Base-by-base conservation (phyloP, 2,329 filamentous ascomycete genomes). In the Cordyceps militaris region DNA sequence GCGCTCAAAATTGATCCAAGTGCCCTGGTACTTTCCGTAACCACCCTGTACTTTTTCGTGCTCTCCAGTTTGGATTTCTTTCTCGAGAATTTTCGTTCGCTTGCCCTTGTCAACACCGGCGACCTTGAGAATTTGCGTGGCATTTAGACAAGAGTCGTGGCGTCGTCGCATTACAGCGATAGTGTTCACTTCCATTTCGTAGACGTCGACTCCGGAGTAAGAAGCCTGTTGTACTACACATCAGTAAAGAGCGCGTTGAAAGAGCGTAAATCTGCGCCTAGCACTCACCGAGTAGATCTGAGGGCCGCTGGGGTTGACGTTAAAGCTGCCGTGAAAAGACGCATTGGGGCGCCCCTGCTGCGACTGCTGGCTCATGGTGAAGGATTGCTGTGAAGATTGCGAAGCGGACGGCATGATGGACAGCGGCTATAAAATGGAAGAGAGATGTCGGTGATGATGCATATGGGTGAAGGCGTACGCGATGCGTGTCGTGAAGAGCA, bases 1-100 rank as follows among this genome's bases (percentile, higher is more conserved):
- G 61, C 93, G 85, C 51, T 93, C 88, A 68, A 96, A 97, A 67
- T 88, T 90, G 68, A 99, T 96, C 94, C 94, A 99, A 2, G 94
- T 99, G 57, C 94, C 94, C 76, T 99, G 94, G 68, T 99, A 99
- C 76, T 97, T 97, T 63, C 94, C 94, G 68, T 99, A 99, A 5
- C 94, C 94, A 34, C 94, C 94, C 71, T 99, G 94, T 3, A 99
- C 93, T 73, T 99, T 99, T 72, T 99, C 94, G 72, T 99, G 93
- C 69, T 96, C 90, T 67, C 94, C 94, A 0, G 89, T 94, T 62
- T 96, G 84, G 59, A 99, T 96, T 73, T 99, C 94, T 74, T 97
- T 97, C 71, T 99, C 94, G 53, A 99, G 80, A 8, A 97, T 95
- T 73, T 97, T 97, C 59, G 94, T 97, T 65, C 94, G 88, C 74